Evolutionary conservation across 208 protist species (phyloP).

Genomic region (Leishmania lainsoni): DNA sequence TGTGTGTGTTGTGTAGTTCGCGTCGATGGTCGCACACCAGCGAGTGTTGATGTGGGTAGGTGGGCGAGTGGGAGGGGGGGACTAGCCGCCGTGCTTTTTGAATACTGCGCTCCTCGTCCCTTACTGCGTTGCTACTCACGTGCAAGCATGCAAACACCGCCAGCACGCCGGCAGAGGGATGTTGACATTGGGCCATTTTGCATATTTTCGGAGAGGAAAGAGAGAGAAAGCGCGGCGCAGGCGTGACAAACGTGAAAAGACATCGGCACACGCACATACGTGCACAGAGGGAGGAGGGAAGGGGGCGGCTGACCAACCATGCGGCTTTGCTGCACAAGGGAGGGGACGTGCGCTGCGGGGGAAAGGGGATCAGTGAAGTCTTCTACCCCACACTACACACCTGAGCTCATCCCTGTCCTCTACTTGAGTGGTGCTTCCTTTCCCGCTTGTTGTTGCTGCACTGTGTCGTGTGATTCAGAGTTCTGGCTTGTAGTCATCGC

Average conservation of each 20-base stretch:
- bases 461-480: background rate
- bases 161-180: background rate
- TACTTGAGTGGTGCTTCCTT: background rate
- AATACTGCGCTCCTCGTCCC: background rate
- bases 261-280: background rate
- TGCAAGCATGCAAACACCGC: background rate
- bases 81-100: background rate
- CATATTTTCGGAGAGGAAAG: background rate
- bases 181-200: background rate
- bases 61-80: background rate
- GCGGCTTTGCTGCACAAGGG: background rate
- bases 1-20: background rate
- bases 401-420: background rate
- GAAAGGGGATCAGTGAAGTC: background rate
- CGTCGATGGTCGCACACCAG: background rate
- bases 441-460: too few species aligned
- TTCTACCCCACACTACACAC: background rate
- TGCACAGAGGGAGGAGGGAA: background rate
- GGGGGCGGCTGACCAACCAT: background rate
- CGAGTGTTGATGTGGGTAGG: background rate
- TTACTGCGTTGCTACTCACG: background rate
- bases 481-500: background rate
- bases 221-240: background rate
- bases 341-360: background rate
- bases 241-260: background rate